Evolutionary conservation across 331 rosid genomes (phyloP), one percentile per base, ranked within the genome.

Genomic region (Stylosanthes scabra): DNA sequence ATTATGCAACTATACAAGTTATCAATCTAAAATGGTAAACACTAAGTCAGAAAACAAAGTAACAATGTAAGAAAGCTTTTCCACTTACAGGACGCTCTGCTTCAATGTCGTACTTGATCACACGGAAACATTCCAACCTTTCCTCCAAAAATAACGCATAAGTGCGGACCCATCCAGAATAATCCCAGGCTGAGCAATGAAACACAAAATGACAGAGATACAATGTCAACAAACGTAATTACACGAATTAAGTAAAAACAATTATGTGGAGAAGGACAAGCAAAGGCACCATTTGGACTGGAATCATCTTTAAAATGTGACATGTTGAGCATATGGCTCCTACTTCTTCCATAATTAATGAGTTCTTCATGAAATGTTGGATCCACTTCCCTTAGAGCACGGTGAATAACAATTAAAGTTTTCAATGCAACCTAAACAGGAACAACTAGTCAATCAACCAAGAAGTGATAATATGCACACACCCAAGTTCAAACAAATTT

Each of bases 61-160:
- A 15, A 47, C 13, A 15, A 49, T 50, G 9, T 25, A 11, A 5
- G 6, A 39, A 34, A 5, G 27, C 39, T 6, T 14, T 41, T 60
- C 29, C 42, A 80, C 97, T 86, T 88, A 95, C 99, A 20, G 97
- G 85, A 58, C 87, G 98, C 74, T 95, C 99, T 37, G 87, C 89
- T 85, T 95, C 99, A 39, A 92, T 61, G 56, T 95, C 98, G 81
- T 88, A 95, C 89, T 90, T 92, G 78, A 92, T 66, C 70, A 95
- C 98, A 67, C 99, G 96, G 69, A 90, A 95, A 68, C 99, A 95
- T 81, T 95, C 99, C 82, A 95, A 74, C 74, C 98, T 87, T 88
- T 95, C 99, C 97, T 95, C 99, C 94, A 95, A 82, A 86, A 87
- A 95, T 69, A 95, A 86, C 31, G 99, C 99, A 82, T 95, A 95